phyloP scores from a whole-genome alignment of 495 filamentous ascomycete species.

The Aspergillus diversus region DNA sequence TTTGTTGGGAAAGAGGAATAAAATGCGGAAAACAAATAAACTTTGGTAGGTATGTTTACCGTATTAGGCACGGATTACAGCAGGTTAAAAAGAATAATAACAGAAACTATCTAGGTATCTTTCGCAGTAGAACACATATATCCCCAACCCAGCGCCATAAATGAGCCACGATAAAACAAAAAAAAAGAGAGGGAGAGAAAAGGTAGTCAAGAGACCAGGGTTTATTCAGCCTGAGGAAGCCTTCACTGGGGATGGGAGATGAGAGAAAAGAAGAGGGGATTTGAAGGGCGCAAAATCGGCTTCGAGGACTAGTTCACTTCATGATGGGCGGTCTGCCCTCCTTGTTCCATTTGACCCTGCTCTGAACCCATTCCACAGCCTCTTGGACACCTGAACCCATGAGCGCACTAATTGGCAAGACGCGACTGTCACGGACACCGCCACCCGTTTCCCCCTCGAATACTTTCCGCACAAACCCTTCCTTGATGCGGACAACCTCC shows the following conservation, averaged over 20 bases:
- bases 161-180: constrained; percentile 18
- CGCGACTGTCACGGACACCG: constrained; percentile 83
- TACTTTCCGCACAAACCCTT: constrained; percentile 88
- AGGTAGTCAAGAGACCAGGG: neutral
- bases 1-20: too few relatives aligned
- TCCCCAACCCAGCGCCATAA: constrained; percentile 20
- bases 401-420: constrained; percentile 88
- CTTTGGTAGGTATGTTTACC: neutral
- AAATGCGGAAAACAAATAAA: too few relatives aligned
- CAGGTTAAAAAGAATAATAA: constrained; percentile 6
- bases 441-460: constrained; percentile 91
- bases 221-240: neutral
- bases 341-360: constrained; percentile 92
- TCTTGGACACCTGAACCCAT: constrained; percentile 90
- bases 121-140: constrained; percentile 15
- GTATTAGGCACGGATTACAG: constrained; percentile 2
- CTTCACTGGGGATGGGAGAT: neutral
- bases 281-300: neutral
- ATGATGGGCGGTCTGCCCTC: constrained; percentile 90
- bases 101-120: constrained; percentile 31
- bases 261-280: neutral
- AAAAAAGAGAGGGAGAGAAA: neutral
- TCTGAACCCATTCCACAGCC: constrained; percentile 93
- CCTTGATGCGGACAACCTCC: constrained; percentile 95
- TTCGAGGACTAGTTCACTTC: constrained; percentile 56